Conservation (phyloP, 1,284 basidiomycete species). For the Amylostereum chailletii region DNA sequence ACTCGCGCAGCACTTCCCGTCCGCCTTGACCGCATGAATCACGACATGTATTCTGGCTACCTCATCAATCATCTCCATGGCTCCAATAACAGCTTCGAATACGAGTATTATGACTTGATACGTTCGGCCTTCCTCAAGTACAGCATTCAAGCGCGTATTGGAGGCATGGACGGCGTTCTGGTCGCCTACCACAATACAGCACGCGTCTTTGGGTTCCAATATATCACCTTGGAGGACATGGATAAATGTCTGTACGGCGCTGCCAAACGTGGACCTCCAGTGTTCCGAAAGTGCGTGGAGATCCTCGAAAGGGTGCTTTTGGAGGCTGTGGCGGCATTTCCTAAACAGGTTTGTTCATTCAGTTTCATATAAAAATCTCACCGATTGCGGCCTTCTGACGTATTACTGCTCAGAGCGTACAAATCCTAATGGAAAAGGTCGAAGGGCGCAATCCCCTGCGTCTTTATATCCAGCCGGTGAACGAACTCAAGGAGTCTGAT, state of each 20-base stretch:
- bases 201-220: conserved; percentile 91
- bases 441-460: conserved; percentile 36
- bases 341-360: conserved; percentile 46
- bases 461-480: conserved; percentile 59
- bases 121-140: conserved; percentile 95
- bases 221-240: conserved; percentile 84
- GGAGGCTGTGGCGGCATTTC: conserved; percentile 57
- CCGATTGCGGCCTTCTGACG: not conserved
- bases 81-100: conserved; percentile 69
- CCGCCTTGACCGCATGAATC: conserved; percentile 82
- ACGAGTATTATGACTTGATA: conserved; percentile 89
- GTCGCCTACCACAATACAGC: conserved; percentile 93
- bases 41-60: conserved; percentile 76
- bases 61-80: conserved; percentile 60
- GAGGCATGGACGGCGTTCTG: conserved; percentile 95
- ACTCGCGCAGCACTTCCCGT: conserved; percentile 85
- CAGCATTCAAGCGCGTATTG: conserved; percentile 93
- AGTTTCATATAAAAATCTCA: not conserved
- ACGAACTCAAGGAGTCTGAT: conserved; percentile 30
- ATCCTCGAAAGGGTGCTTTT: conserved; percentile 68
- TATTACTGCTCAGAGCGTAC: conserved; percentile 35
- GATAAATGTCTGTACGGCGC: conserved; percentile 74
- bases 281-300: conserved; percentile 72
- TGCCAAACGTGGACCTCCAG: conserved; percentile 51
- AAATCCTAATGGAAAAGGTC: conserved; percentile 49